Conservation (phyloP, 305 asterid genomes). For the Fraxinus velutina region DNA sequence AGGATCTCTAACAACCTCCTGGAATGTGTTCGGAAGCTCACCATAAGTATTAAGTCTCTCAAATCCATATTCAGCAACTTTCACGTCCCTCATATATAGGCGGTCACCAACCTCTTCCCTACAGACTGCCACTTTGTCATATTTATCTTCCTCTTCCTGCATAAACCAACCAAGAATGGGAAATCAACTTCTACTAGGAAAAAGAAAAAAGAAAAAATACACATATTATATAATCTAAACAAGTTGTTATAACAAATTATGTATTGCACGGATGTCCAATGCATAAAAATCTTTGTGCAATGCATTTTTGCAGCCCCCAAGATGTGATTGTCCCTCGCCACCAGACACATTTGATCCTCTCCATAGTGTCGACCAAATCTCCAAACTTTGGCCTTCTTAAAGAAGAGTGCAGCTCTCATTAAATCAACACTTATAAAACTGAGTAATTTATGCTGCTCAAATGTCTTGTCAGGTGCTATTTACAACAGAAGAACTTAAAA, state of each 20-base stretch:
- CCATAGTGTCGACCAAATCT: neutral
- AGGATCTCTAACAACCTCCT: conserved; percentile 48
- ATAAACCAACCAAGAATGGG: conserved; percentile 4
- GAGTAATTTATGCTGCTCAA: neutral
- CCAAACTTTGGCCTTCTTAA: neutral
- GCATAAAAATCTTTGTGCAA: conserved; percentile 7
- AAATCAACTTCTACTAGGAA: neutral
- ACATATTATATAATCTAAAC: neutral
- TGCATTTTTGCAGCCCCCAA: neutral
- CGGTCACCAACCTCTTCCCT: conserved; percentile 44
- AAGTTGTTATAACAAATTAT: neutral
- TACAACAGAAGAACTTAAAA: neutral
- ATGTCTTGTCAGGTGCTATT: neutral
- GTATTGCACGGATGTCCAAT: neutral
- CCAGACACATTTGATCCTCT: neutral
- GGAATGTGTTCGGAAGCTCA: conserved; percentile 54
- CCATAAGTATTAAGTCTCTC: conserved; percentile 33
- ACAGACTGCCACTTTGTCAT: conserved; percentile 79
- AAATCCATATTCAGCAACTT: conserved; percentile 43
- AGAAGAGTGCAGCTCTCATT: neutral
- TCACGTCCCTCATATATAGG: conserved; percentile 43
- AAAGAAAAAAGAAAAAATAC: neutral
- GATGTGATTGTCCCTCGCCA: neutral
- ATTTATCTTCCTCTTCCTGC: conserved; percentile 89
- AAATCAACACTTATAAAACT: neutral